A percentile compares a stretch with the other conserved stretches of the same genome.
These are phyloP conservation scores for Citrus sp. DNA, from an alignment of 345 rosid species.

Conservation along the genomic window DNA sequence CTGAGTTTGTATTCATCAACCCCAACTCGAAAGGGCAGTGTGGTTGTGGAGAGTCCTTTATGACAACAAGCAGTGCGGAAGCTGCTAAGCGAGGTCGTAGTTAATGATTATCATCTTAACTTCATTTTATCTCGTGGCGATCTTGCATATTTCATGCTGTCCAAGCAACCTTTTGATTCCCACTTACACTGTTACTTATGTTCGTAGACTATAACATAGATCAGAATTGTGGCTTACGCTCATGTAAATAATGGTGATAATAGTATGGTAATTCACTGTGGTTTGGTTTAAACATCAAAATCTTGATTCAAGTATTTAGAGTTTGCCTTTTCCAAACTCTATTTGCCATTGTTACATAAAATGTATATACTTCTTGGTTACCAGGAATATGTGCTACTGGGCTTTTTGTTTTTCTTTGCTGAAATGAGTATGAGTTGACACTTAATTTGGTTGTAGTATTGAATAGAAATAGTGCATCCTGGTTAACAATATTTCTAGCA, in stretches of 20 bases:
- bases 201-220: not conserved
- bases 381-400: not conserved
- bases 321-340: not conserved
- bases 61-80: conserved; percentile 50
- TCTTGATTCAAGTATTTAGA: not conserved
- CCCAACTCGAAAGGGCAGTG: conserved; percentile 91
- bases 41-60: conserved; percentile 91
- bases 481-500: too few species aligned
- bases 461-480: not conserved
- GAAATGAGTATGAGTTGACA: not conserved
- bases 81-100: conserved; percentile 31
- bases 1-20: conserved; percentile 81
- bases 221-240: not conserved
- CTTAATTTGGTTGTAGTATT: not conserved
- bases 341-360: not conserved
- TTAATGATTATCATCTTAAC: not conserved
- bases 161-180: not conserved
- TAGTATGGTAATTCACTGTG: not conserved
- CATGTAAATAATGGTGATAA: not conserved
- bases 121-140: too few species aligned
- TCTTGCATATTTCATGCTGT: not conserved
- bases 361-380: not conserved
- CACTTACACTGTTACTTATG: not conserved
- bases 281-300: not conserved
- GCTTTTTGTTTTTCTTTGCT: not conserved